Evolutionary conservation across 2,329 filamentous ascomycete species (phyloP).

Genomic region (Fonsecaea multimorphosa): DNA sequence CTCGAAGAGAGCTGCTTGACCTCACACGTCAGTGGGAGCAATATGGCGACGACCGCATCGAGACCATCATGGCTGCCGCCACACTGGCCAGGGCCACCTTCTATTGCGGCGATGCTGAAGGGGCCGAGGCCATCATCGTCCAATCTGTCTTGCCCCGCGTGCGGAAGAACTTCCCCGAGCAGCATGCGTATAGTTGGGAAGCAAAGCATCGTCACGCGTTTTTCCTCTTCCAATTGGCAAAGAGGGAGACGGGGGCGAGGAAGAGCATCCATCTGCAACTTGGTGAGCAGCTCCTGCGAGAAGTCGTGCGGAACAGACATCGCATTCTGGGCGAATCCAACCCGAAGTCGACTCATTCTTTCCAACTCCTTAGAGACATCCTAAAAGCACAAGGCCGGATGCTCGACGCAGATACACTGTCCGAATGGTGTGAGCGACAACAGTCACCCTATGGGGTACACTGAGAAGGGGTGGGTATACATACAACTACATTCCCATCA

Average conservation of each 20-base stretch:
- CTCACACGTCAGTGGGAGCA: constrained; percentile 18
- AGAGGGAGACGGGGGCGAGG: constrained; percentile 16
- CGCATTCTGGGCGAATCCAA: constrained; percentile 28
- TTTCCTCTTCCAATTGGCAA: constrained; percentile 28
- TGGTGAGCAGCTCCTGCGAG: constrained; percentile 29
- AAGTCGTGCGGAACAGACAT: constrained; percentile 26
- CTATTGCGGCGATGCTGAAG: constrained; percentile 19
- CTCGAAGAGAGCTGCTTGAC: constrained; percentile 14
- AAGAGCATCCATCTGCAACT: constrained; percentile 11
- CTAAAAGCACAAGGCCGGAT: constrained; percentile 22
- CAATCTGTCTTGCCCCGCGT: constrained; percentile 22
- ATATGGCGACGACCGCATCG: constrained; percentile 27
- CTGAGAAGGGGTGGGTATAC: constrained; percentile 10
- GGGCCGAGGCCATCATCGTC: constrained; percentile 25
- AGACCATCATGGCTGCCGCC: constrained; percentile 30
- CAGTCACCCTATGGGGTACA: constrained; percentile 2
- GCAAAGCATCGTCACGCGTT: constrained; percentile 33
- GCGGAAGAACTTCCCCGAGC: constrained; percentile 25
- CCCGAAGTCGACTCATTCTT: constrained; percentile 27
- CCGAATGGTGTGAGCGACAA: constrained; percentile 25
- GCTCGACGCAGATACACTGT: constrained; percentile 24
- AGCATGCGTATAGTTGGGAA: constrained; percentile 34
- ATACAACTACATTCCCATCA: constrained; percentile 8
- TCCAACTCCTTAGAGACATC: constrained; percentile 24
- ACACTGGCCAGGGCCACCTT: constrained; percentile 29